Conservation (phyloP, 495 filamentous ascomycete genomes). For the Talaromyces ruber region DNA sequence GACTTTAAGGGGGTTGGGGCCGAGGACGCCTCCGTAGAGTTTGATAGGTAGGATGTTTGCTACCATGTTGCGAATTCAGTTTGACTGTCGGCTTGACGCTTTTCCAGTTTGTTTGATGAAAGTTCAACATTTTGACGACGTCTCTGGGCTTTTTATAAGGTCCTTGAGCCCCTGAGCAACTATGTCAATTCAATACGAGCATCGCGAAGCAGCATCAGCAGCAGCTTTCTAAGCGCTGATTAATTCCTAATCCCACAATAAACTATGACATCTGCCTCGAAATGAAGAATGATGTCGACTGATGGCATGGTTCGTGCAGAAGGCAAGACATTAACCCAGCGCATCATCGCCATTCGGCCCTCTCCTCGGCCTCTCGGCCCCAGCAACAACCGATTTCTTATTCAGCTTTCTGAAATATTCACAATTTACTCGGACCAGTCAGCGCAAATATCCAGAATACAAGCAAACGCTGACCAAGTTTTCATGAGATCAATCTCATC, state of each 20-base stretch:
- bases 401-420: background rate
- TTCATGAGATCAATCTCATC: too few species aligned
- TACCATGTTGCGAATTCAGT: background rate
- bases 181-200: background rate
- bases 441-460: background rate
- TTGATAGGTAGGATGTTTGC: conserved; percentile 25
- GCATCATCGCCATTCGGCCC: background rate
- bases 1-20: conserved; percentile 44
- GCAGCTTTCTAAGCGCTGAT: background rate
- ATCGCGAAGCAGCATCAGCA: background rate
- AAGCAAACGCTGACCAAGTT: background rate
- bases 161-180: background rate
- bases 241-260: background rate
- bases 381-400: background rate
- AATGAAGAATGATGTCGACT: background rate
- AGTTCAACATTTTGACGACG: background rate
- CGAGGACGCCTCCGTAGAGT: conserved; percentile 19
- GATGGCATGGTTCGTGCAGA: background rate
- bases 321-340: background rate
- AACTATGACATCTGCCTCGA: background rate
- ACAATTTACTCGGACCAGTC: too few species aligned
- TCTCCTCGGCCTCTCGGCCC: background rate
- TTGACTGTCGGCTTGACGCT: background rate
- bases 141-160: background rate
- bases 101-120: background rate